Evolutionary conservation across 208 protist species (phyloP), one percentile per base, ranked within the genome.

Genomic region (Acanthamoeba lenticulata): DNA sequence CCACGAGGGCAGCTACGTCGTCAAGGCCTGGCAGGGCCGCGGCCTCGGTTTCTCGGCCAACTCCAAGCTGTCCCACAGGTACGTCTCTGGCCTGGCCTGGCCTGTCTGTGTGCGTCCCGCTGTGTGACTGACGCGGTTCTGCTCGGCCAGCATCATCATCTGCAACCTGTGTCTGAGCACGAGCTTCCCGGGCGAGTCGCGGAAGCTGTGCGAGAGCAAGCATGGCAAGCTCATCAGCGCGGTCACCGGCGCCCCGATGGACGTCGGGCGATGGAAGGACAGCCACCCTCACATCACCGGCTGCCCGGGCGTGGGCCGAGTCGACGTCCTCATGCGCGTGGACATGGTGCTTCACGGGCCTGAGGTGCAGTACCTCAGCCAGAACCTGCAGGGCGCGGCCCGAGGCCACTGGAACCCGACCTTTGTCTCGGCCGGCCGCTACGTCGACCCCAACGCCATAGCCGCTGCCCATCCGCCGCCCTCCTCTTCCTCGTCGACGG

Each of bases 151-250:
- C 34, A 72, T 72, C 34, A 72, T 29, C 34, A 72, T 72, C 4
- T 72, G 62, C 34, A 72, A 72, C 15, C 62, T 72, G 62, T 72
- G 62, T 29, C 62, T 72, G 32, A 38, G 62, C 34, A 29, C 62
- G 3, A 29, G 62, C 27, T 72, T 72, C 62, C 62, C 62, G 3
- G 62, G 62, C n/a, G 62, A 17, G 62, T 17, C 32, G 6, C 21
- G n/a, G 17, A 72, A 72, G 62, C 62, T 72, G n/a, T 72, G 62
- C 62, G 62, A 72, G 62, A 72, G 62, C 62, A 72, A 72, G 62
- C 62, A 72, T 9, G 62, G 62, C 62, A 72, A 72, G 27, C 62
- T 72, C 62, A 72, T 72, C 1, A 72, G 62, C 62, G n/a, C 62
- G n/a, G 62, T 72, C 27, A 72, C 62, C 32, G 62, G 62, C 4